Base-by-base conservation (phyloP, 2,329 filamentous ascomycete species). In the Cordyceps tenuipes region DNA sequence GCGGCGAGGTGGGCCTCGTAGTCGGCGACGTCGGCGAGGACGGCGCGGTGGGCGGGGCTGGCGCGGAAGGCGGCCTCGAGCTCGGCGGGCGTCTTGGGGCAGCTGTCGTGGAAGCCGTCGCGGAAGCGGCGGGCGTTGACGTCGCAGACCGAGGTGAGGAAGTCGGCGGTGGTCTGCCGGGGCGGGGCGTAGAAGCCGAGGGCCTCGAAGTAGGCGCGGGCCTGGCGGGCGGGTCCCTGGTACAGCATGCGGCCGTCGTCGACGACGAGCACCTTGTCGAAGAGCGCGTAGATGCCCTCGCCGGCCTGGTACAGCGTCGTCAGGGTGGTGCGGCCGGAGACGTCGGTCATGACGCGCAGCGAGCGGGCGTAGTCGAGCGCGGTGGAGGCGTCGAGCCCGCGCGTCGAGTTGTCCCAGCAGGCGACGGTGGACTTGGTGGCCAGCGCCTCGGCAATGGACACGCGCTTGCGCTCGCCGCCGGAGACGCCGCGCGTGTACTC, bases 241-340 rank as follows among this genome's bases (percentile, higher is more conserved):
- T 84, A 92, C 21, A 91, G 82, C 62, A 74, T 68, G 1, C 85
- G 82, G 1, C 89, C 89, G 54, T 83, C 76, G 64, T 92, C 87
- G 57, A 93, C 89, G 21, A 92, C 83, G 55, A 92, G 71, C 2
- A 92, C 89, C 72, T 92, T 92, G 70, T 94, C 89, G 81, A 92
- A 89, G 36, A 73, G 64, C 52, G 74, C 69, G 44, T 77, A 77
- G 57, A 78, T 77, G 2, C 71, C 74, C 61, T 78, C 74, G 7
- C 76, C 74, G 0, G 72, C 74, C 62, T 77, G 75, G 55, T 79
- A 79, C 0, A 77, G 67, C 1, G 73, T 76, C 1, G 76, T 75
- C 1, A 77, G 64, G 0, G 76, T 77, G 2, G 76, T 77, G 8
- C 86, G 82, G 64, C 89, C 84, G 67, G 82, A 86, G 62, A 91